These are phyloP conservation scores for Penicillium sp. DNA, from an alignment of 2,329 filamentous ascomycete species.

Conservation along the genomic window DNA sequence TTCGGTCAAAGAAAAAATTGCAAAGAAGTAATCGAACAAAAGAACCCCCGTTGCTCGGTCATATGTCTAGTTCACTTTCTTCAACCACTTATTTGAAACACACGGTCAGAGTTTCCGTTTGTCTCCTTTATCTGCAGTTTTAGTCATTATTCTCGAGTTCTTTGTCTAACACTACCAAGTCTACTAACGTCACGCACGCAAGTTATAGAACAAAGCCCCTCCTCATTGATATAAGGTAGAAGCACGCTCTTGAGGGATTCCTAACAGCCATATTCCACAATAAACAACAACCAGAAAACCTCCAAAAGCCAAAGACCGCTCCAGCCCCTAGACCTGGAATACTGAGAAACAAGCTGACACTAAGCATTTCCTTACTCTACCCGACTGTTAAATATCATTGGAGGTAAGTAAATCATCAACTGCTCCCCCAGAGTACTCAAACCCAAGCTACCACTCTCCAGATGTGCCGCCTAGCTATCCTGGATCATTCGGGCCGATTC, in stretches of 20 bases:
- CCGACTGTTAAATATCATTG: background rate
- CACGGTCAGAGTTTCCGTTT: background rate
- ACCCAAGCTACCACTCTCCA: background rate
- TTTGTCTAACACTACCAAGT: background rate
- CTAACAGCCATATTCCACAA: too few species aligned
- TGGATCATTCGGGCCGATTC: conserved; percentile 5
- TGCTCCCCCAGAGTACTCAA: background rate
- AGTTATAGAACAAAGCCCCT: background rate
- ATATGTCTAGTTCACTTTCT: too few species aligned
- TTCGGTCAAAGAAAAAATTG: background rate
- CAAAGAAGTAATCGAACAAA: background rate
- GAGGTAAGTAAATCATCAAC: background rate
- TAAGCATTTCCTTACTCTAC: background rate
- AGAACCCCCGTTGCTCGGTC: background rate
- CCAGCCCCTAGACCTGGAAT: background rate
- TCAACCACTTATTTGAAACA: background rate
- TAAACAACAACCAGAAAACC: background rate
- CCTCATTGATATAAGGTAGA: background rate
- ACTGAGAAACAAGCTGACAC: background rate
- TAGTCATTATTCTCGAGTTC: background rate
- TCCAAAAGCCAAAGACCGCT: background rate
- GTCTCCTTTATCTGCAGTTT: background rate
- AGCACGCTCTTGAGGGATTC: background rate
- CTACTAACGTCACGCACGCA: background rate
- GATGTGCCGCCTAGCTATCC: conserved; percentile 11